These are phyloP conservation scores for Murraya koenigii DNA, from an alignment of 345 rosid genomes.

Conservation along the genomic window DNA sequence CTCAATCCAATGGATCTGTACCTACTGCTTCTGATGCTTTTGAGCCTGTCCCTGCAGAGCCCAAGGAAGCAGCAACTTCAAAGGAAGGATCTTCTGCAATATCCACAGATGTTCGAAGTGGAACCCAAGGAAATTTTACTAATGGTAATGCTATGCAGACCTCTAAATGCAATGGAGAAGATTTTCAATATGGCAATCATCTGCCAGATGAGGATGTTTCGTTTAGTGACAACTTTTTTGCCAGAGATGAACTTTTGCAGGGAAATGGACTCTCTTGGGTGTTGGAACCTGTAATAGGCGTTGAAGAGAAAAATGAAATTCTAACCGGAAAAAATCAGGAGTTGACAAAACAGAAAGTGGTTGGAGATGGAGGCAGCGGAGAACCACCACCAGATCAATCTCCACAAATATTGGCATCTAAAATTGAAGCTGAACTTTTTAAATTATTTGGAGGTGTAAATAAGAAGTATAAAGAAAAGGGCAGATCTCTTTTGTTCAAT, in stretches of 20 bases:
- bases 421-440: slow-evolving; percentile 77
- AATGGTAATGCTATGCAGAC: slow-evolving; percentile 18
- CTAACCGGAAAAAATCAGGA: slow-evolving; percentile 22
- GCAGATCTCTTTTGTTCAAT: slow-evolving; percentile 84
- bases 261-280: slow-evolving; percentile 95
- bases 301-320: slow-evolving; percentile 31
- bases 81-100: slow-evolving; percentile 22
- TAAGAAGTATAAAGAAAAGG: slow-evolving; percentile 92
- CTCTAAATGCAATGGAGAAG: slow-evolving; percentile 34
- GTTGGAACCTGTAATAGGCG: slow-evolving; percentile 47
- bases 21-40: slow-evolving; percentile 20
- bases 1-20: slow-evolving; percentile 23
- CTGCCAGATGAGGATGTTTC: slow-evolving; percentile 59
- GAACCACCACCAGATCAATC: slow-evolving; percentile 26
- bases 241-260: slow-evolving; percentile 87
- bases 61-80: slow-evolving; percentile 26
- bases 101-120: slow-evolving; percentile 18
- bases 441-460: slow-evolving; percentile 89
- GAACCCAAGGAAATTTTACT: slow-evolving; percentile 22
- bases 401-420: slow-evolving; percentile 53
- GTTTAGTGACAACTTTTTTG: slow-evolving; percentile 67
- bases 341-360: slow-evolving; percentile 17
- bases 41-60: slow-evolving; percentile 17
- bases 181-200: slow-evolving; percentile 36
- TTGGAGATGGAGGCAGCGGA: background rate